phyloP scores from a whole-genome alignment of 371 early-diverging fungal genomes.

The Rhizopus arrhizus region DNA sequence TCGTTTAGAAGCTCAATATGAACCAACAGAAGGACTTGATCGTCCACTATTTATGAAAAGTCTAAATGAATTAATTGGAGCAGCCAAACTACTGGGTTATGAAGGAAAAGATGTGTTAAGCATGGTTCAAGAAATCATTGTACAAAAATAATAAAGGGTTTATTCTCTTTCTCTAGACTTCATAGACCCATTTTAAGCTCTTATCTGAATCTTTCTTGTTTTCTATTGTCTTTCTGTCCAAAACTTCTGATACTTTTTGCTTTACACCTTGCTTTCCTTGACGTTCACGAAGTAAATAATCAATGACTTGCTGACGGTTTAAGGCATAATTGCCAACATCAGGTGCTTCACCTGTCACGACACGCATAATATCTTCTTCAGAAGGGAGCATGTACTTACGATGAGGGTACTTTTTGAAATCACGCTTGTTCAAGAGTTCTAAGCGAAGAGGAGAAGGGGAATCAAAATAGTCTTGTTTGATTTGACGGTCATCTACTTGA shows the following conservation, averaged over 20 bases:
- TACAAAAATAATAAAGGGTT: constrained; percentile 11
- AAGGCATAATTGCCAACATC: constrained; percentile 61
- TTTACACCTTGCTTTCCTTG: constrained; percentile 72
- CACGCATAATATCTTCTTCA: constrained; percentile 73
- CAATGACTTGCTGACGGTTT: constrained; percentile 69
- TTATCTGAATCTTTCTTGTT: constrained; percentile 30
- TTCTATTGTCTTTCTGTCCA: constrained; percentile 60
- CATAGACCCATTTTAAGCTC: constrained; percentile 26
- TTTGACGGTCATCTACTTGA: constrained; percentile 52
- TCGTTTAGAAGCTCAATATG: too few relatives aligned
- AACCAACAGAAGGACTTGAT: constrained; percentile 24
- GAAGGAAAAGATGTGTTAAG: constrained; percentile 38
- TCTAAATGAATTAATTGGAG: constrained; percentile 38
- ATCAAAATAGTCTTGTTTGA: constrained; percentile 66
- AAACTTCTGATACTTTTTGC: constrained; percentile 70
- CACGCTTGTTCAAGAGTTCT: constrained; percentile 42
- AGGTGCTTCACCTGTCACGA: constrained; percentile 67
- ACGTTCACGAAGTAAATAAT: constrained; percentile 65
- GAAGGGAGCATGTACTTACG: constrained; percentile 79
- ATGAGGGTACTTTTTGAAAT: constrained; percentile 69
- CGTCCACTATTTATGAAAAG: constrained; percentile 41
- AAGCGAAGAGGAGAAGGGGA: constrained; percentile 37
- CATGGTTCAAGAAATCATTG: constrained; percentile 41
- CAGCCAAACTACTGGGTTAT: constrained; percentile 41
- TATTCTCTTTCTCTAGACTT: too few relatives aligned